Base-by-base conservation (phyloP, 306 rosid genomes). In the Quercus bicolor region DNA sequence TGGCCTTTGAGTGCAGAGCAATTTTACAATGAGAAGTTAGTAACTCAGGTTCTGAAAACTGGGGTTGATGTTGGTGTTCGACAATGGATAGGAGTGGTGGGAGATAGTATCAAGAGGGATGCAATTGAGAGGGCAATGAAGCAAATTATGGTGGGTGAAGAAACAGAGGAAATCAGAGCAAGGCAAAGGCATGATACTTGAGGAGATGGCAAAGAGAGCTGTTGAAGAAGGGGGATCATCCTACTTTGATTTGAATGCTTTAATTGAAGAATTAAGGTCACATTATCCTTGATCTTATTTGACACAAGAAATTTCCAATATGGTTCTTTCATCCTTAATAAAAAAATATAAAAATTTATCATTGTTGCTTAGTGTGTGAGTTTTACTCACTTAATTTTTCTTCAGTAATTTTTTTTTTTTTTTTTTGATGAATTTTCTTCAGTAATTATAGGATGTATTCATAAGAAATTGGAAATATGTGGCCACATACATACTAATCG, bases 11-110 rank as follows among this genome's bases (percentile, higher is more conserved):
- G 54, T 2, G 84, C 73, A 0, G 84, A 82, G 75, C 82, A 79
- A 15, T 85, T 85, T 61, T 82, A 75, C 75, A 85, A 82, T 16
- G 89, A 85, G 80, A 86, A 80, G 52, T 19, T 86, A 45, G 83
- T 74, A 68, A 76, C 74, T 20, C 51, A 79, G 60, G 60, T 82
- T 1, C 29, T 79, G n/a, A 65, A 62, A 7, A 61, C 43, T 43
- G 89, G 86, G 3, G 82, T 83, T 23, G 31, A 2, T 1, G 91
- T 84, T 59, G 88, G 88, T 9, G 77, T 54, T 71, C 20, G 33
- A 23, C 28, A 57, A 51, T 87, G 85, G 86, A 72, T 34, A 16
- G 24, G 16, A 20, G 5, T 34, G 13, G 77, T 72, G 21, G 31
- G 4, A 29, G 83, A 79, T 11, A 61, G 26, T 16, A 64, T 84